A percentile compares a stretch with the other conserved stretches of the same genome.
These are phyloP conservation scores for Ogataea sp. DNA, from an alignment of 805 yeast genomes.

Conservation along the genomic window DNA sequence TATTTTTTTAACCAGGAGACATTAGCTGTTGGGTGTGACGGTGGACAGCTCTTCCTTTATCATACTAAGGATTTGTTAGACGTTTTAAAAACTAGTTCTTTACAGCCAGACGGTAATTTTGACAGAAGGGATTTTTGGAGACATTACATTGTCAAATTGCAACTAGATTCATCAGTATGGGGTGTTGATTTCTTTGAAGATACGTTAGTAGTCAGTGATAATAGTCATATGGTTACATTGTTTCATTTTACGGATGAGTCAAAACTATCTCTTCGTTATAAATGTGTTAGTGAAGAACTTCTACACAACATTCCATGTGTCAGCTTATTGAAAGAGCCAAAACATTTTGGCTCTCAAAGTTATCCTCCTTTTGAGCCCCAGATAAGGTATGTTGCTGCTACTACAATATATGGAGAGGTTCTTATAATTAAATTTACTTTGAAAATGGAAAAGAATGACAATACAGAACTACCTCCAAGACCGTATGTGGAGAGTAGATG, in stretches of 20 bases:
- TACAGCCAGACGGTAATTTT: too few species aligned
- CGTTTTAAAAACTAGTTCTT: background rate
- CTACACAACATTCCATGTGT: slow-evolving; percentile 52
- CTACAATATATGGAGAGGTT: slow-evolving; percentile 37
- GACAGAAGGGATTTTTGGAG: too few species aligned
- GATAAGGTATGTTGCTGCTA: slow-evolving; percentile 30
- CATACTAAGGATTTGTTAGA: slow-evolving; percentile 2
- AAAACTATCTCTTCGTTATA: slow-evolving; percentile 6
- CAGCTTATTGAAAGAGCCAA: slow-evolving; percentile 25
- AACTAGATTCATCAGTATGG: slow-evolving; percentile 44
- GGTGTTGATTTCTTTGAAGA: slow-evolving; percentile 41
- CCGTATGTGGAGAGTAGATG: slow-evolving; percentile 21
- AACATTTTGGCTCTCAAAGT: too few species aligned
- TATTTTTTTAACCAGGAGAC: slow-evolving; percentile 32
- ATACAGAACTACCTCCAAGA: background rate
- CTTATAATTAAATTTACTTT: slow-evolving; percentile 22
- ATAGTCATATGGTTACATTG: slow-evolving; percentile 37
- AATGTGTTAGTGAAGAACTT: slow-evolving; percentile 32
- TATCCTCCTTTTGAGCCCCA: too few species aligned
- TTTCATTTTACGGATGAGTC: slow-evolving; percentile 25
- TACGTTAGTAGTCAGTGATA: slow-evolving; percentile 46
- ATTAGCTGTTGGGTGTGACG: slow-evolving; percentile 44
- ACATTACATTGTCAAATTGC: too few species aligned
- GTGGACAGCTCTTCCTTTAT: slow-evolving; percentile 40
- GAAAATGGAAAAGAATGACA: slow-evolving; percentile 4